Conservation (phyloP, 768 basidiomycete genomes). For the Mycena indigotica region DNA sequence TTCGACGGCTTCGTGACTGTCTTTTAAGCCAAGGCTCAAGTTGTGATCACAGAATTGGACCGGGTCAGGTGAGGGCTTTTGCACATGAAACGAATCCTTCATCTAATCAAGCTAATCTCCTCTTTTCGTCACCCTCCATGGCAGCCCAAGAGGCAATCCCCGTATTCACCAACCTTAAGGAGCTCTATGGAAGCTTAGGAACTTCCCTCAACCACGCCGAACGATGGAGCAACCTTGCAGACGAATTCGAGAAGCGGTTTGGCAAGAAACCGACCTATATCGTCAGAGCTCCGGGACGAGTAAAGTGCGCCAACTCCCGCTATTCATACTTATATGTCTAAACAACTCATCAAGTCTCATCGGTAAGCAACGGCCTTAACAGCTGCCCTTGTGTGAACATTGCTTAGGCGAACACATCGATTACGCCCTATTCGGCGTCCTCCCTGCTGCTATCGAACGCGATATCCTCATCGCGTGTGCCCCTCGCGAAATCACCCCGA, state of each 20-base stretch:
- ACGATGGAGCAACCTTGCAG: constrained; percentile 63
- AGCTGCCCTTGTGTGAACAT: too few species aligned
- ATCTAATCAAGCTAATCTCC: neutral
- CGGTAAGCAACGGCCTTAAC: constrained; percentile 34
- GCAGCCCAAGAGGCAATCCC: constrained; percentile 62
- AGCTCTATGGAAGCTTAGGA: constrained; percentile 56
- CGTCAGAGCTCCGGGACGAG: constrained; percentile 76
- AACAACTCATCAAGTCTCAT: constrained; percentile 48
- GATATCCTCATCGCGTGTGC: constrained; percentile 82
- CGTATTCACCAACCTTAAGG: constrained; percentile 56
- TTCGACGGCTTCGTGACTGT: too few species aligned
- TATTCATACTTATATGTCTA: neutral
- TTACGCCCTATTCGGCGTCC: constrained; percentile 80
- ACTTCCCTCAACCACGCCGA: constrained; percentile 57
- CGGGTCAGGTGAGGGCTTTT: neutral
- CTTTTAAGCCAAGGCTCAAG: too few species aligned
- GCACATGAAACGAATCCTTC: neutral
- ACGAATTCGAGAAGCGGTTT: constrained; percentile 64
- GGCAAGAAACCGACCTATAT: constrained; percentile 70
- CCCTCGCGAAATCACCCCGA: constrained; percentile 36
- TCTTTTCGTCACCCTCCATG: constrained; percentile 35
- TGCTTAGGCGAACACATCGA: constrained; percentile 78
- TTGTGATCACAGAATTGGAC: neutral
- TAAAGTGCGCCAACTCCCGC: constrained; percentile 56
- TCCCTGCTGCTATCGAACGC: constrained; percentile 82